Evolutionary conservation across 2,329 filamentous ascomycete species (phyloP), one percentile per base, ranked within the genome.

Genomic region (Mollisiaceae sp.): DNA sequence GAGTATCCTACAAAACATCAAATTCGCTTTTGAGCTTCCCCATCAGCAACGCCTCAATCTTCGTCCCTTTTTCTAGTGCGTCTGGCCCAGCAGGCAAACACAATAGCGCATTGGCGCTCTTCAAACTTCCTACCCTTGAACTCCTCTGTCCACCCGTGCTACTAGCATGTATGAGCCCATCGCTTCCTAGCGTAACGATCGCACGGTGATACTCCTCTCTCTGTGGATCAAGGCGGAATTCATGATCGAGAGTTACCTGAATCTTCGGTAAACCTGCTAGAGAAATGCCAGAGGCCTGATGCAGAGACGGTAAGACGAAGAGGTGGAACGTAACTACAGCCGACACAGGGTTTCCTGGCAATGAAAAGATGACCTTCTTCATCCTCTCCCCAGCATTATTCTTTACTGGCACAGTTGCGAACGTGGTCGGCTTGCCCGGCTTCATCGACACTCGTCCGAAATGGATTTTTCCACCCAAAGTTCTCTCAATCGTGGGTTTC

Each of bases 381-480:
- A 87, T 78, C 55, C 88, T 84, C 47, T 85, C 81, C 22, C 88
- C 86, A 1, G 73, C 75, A 67, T 85, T 85, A 65, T 86, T 82
- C 77, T 89, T 89, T 45, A 85, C 82, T 0, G 92, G 89, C 0
- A 98, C 85, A 0, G 93, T 97, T 2, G 95, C 95, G 77, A 99
- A 99, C 0, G 95, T 99, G 0, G 94, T 97, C 1, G 95, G 95
- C 79, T 98, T 99, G 4, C 95, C 95, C 0, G 95, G 95, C 81
- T 99, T 99, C 95, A 99, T 98, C 62, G 90, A 87, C 2, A 99
- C 95, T 2, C 95, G 90, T 27, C 95, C 95, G 73, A 99, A 99
- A 78, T 97, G 95, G 70, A 99, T 97, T 0, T 90, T 95, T 8
- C 95, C 95, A 64, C 93, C 93, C 0, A 99, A 86, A 1, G 89